A percentile compares a stretch with the other conserved stretches of the same genome.
These are phyloP conservation scores for Biscogniauxia marginata DNA, from an alignment of 2,329 filamentous ascomycete genomes.

Conservation along the genomic window DNA sequence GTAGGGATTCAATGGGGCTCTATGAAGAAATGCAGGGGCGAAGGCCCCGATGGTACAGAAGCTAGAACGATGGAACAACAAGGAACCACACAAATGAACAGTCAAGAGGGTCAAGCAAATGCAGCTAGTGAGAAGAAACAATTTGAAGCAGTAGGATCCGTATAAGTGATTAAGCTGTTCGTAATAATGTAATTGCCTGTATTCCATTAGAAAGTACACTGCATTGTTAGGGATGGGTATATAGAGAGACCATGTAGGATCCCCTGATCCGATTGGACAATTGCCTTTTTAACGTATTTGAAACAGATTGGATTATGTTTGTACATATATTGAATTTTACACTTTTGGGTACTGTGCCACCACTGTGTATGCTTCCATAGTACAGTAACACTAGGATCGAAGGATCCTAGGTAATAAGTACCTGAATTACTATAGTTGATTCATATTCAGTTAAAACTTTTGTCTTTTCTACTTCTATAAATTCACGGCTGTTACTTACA, in stretches of 20 bases:
- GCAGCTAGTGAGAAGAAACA: neutral
- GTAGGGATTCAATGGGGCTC: neutral
- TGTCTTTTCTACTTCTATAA: neutral
- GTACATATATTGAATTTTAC: neutral
- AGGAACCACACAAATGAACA: no score
- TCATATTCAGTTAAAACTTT: no score
- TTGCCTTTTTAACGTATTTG: no score
- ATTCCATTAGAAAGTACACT: neutral
- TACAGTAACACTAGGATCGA: neutral
- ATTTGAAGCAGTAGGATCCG: neutral
- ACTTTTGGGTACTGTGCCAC: neutral
- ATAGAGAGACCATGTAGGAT: no score
- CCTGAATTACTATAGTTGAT: no score
- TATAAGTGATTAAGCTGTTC: neutral
- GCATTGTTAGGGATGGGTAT: neutral
- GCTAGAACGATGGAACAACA: no score
- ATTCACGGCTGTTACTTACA: neutral
- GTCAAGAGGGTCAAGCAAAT: no score
- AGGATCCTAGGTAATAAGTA: neutral
- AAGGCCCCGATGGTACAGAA: no score
- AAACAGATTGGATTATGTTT: constrained; percentile 3
- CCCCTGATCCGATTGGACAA: no score
- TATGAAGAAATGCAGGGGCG: neutral
- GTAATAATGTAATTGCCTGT: neutral
- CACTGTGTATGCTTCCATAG: neutral